Evolutionary conservation across 2,329 filamentous ascomycete genomes (phyloP).

Genomic region (Penicillium fuscoglaucum): DNA sequence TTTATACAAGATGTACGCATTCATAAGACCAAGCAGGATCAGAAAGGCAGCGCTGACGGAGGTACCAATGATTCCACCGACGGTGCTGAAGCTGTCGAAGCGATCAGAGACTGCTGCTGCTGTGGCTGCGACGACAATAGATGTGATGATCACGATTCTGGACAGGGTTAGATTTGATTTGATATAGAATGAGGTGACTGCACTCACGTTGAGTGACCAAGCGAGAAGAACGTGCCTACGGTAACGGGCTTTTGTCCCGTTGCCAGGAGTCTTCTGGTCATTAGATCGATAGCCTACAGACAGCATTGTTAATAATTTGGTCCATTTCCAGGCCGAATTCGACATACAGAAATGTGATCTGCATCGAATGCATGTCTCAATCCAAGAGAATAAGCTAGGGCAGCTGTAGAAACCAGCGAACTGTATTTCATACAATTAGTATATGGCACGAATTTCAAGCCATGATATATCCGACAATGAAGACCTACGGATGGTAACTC

Average conservation of each 20-base stretch:
- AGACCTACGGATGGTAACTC: constrained; percentile 41
- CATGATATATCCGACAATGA: not conserved
- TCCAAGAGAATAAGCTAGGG: constrained; percentile 84
- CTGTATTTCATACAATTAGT: constrained; percentile 31
- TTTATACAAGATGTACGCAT: constrained; percentile 80
- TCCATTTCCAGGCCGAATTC: not conserved
- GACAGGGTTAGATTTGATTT: constrained; percentile 5
- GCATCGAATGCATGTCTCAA: constrained; percentile 94
- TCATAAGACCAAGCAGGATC: constrained; percentile 77
- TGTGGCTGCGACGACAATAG: constrained; percentile 87
- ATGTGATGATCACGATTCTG: constrained; percentile 84
- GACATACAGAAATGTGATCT: constrained; percentile 72
- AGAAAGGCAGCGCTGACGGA: constrained; percentile 82
- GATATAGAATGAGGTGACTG: not conserved
- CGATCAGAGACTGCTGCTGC: constrained; percentile 76
- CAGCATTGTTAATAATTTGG: constrained; percentile 37
- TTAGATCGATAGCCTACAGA: constrained; percentile 79
- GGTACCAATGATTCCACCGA: constrained; percentile 88
- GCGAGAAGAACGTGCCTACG: constrained; percentile 90
- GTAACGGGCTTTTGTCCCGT: constrained; percentile 83
- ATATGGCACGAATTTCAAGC: too few species aligned
- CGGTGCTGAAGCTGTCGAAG: constrained; percentile 74
- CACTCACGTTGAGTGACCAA: constrained; percentile 78
- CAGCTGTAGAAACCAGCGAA: constrained; percentile 72
- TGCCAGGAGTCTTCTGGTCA: constrained; percentile 85